Evolutionary conservation across 2,329 filamentous ascomycete species (phyloP).

Genomic region (Pseudogymnoascus sp.): DNA sequence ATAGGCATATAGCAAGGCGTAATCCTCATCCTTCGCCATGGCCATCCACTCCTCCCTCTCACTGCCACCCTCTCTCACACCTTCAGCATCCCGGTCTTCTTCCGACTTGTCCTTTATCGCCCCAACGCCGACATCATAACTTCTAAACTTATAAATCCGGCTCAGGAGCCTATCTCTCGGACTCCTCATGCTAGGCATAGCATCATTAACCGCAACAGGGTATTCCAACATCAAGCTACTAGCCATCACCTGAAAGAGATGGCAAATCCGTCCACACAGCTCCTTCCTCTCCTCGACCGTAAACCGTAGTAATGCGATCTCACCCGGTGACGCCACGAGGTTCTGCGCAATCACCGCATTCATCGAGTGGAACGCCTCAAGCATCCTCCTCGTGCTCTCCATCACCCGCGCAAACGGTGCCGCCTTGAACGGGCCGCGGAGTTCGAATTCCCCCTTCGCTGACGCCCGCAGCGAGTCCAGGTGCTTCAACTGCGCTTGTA

Average conservation of each 20-base stretch:
- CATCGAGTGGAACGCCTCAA: constrained; percentile 95
- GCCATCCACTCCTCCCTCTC: constrained; percentile 6
- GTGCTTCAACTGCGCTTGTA: constrained; percentile 65
- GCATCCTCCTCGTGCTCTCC: constrained; percentile 70
- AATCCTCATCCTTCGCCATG: constrained; percentile 65
- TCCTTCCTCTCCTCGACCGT: constrained; percentile 72
- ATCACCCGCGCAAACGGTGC: constrained; percentile 67
- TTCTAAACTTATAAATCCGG: constrained; percentile 80
- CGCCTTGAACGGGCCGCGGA: constrained; percentile 78
- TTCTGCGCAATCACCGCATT: constrained; percentile 84
- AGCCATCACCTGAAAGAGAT: constrained; percentile 78
- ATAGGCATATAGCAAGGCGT: constrained; percentile 88
- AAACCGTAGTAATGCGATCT: constrained; percentile 70
- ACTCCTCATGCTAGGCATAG: constrained; percentile 73
- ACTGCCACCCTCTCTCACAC: background rate
- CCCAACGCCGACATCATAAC: constrained; percentile 37
- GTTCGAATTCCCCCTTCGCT: constrained; percentile 79
- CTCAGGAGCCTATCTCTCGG: constrained; percentile 76
- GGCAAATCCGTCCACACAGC: constrained; percentile 82
- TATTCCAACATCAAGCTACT: constrained; percentile 93
- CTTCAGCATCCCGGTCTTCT: constrained; percentile 15
- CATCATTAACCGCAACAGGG: constrained; percentile 65
- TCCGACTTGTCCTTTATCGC: constrained; percentile 23
- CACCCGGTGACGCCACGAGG: constrained; percentile 65
- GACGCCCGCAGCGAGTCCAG: constrained; percentile 66